These are phyloP conservation scores for Vinca minor DNA, from an alignment of 257 asterid genomes.

Conservation along the genomic window DNA sequence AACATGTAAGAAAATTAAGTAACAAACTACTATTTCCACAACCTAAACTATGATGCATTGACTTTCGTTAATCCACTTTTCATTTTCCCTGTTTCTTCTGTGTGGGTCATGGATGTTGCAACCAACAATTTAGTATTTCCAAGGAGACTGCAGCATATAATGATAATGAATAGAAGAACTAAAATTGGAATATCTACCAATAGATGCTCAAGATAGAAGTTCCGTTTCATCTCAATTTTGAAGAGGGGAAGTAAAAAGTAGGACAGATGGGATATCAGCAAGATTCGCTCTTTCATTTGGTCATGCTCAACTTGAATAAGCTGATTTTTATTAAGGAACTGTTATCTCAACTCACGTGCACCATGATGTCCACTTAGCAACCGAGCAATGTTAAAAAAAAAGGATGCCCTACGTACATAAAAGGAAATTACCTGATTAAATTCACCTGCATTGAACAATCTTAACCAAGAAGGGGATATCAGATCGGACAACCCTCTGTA, in stretches of 20 bases:
- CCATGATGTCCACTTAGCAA: not conserved
- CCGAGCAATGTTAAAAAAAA: not conserved
- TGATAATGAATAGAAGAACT: not conserved
- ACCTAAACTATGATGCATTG: not conserved
- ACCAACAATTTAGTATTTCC: not conserved
- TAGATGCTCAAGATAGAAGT: not conserved
- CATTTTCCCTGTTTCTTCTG: not conserved
- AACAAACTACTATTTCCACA: not conserved
- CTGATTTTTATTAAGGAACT: not conserved
- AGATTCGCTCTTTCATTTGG: not conserved
- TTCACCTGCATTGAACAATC: slow-evolving; percentile 84
- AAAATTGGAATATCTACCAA: not conserved
- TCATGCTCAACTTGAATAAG: not conserved
- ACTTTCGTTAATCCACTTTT: not conserved
- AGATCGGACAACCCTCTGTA: slow-evolving; percentile 86
- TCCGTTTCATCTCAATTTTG: not conserved
- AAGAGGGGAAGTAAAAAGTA: not conserved
- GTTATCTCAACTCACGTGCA: not conserved
- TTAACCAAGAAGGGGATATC: slow-evolving; percentile 93
- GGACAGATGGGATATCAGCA: not conserved
- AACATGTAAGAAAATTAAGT: not conserved
- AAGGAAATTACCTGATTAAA: slow-evolving; percentile 76
- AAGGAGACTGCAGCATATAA: too few relatives aligned
- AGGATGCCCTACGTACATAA: slow-evolving; percentile 2
- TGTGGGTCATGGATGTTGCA: not conserved